A percentile compares a stretch with the other conserved stretches of the same genome.
Conservation (phyloP, 352 stramenopile genomes). For the Blastocystis sp. region DNA sequence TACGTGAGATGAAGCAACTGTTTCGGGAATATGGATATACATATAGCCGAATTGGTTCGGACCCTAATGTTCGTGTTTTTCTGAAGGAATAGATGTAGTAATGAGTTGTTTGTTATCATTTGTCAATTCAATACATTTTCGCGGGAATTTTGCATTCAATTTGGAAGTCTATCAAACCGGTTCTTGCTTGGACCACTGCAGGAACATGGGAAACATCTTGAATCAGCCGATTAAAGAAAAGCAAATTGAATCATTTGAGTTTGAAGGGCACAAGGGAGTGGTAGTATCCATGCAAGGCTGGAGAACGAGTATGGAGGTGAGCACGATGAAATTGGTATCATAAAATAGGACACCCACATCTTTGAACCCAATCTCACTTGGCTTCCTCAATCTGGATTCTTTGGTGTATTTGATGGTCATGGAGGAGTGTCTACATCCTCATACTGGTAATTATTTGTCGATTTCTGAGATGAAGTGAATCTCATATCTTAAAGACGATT, state of each 20-base stretch:
- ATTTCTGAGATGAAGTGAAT: not conserved
- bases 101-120: not conserved
- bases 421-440: constrained; percentile 62
- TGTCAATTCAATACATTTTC: too few relatives aligned
- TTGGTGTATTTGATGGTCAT: constrained; percentile 67
- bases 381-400: constrained; percentile 41
- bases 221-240: constrained; percentile 64
- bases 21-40: constrained; percentile 32
- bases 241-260: constrained; percentile 14
- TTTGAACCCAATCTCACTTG: constrained; percentile 8
- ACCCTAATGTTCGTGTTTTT: constrained; percentile 28
- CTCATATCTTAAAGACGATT: not conserved
- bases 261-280: constrained; percentile 49
- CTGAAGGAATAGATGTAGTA: constrained; percentile 24
- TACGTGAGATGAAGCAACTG: constrained; percentile 36
- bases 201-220: constrained; percentile 64
- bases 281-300: constrained; percentile 66
- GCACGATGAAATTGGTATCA: not conserved
- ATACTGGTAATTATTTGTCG: constrained; percentile 20
- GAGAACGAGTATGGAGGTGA: constrained; percentile 64
- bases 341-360: constrained; percentile 50
- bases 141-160: too few relatives aligned
- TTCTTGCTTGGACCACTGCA: not conserved
- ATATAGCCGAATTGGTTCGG: constrained; percentile 28
- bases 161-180: not conserved